These are phyloP conservation scores for Wickerhamomyces ciferrii DNA, from an alignment of 805 yeast species.

Conservation along the genomic window DNA sequence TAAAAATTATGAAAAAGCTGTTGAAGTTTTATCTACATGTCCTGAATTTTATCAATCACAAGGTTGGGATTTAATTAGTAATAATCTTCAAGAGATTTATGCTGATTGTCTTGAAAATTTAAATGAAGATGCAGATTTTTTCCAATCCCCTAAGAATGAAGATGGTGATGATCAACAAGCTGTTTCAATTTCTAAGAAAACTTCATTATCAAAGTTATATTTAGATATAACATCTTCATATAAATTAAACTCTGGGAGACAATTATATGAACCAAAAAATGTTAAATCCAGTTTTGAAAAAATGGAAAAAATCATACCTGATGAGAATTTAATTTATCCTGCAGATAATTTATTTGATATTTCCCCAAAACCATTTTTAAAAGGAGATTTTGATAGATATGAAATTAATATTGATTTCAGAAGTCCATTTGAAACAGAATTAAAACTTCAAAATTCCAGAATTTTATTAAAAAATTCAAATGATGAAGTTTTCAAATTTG, in stretches of 20 bases:
- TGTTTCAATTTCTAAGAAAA: not conserved
- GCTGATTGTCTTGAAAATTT: conserved; percentile 58
- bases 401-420: conserved; percentile 22
- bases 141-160: not conserved
- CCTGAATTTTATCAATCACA: conserved; percentile 61
- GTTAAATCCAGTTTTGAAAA: not conserved
- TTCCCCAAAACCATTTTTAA: conserved; percentile 21
- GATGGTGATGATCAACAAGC: not conserved
- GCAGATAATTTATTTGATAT: conserved; percentile 22
- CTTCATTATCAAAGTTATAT: not conserved
- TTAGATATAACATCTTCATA: not conserved
- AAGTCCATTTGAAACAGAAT: conserved; percentile 22
- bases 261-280: not conserved
- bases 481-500: conserved; percentile 8
- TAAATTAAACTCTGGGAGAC: not conserved
- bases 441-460: conserved; percentile 19
- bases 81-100: conserved; percentile 58
- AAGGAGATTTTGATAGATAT: conserved; percentile 15
- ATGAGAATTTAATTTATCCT: not conserved
- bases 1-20: conserved; percentile 54
- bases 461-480: conserved; percentile 14
- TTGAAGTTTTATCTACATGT: conserved; percentile 58
- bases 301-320: not conserved
- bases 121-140: conserved; percentile 20
- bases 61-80: conserved; percentile 75